Evolutionary conservation across 148 eudicot species (phyloP).

Genomic region (Camellia lanceoleosa): DNA sequence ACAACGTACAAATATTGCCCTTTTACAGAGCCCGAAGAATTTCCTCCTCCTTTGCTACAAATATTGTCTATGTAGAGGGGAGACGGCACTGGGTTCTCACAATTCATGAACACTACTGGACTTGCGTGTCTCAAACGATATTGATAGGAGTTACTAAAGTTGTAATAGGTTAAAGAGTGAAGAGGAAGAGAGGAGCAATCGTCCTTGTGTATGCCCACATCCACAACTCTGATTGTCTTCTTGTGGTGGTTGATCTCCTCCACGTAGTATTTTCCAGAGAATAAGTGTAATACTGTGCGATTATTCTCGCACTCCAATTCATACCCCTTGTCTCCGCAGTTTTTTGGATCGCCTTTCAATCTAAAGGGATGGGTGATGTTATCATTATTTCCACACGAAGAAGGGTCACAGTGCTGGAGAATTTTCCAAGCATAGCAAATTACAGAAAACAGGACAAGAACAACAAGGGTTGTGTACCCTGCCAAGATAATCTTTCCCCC

Average conservation of each 20-base stretch:
- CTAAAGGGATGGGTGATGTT: neutral
- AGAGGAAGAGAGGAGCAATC: slow-evolving; percentile 9
- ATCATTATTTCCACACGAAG: too few species aligned
- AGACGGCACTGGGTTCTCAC: neutral
- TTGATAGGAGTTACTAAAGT: too few species aligned
- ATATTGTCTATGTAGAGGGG: neutral
- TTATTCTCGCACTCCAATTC: slow-evolving; percentile 23
- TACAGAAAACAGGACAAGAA: neutral
- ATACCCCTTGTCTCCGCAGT: neutral
- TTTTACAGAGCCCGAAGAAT: neutral
- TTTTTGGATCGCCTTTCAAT: neutral
- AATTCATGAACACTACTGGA: slow-evolving; percentile 1
- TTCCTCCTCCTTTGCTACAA: too few species aligned
- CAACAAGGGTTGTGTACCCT: too few species aligned
- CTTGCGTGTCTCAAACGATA: too few species aligned
- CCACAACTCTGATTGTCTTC: neutral
- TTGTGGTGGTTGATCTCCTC: slow-evolving; percentile 12
- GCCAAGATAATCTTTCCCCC: too few species aligned
- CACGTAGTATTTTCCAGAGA: slow-evolving; percentile 15
- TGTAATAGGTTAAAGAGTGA: neutral
- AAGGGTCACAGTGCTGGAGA: too few species aligned
- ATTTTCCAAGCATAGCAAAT: neutral
- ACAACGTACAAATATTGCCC: neutral
- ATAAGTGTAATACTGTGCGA: neutral
- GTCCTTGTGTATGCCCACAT: slow-evolving; percentile 4